Evolutionary conservation across 1,284 basidiomycete species (phyloP), one percentile per base, ranked within the genome.

Genomic region (Sanghuangporus sanghuang): DNA sequence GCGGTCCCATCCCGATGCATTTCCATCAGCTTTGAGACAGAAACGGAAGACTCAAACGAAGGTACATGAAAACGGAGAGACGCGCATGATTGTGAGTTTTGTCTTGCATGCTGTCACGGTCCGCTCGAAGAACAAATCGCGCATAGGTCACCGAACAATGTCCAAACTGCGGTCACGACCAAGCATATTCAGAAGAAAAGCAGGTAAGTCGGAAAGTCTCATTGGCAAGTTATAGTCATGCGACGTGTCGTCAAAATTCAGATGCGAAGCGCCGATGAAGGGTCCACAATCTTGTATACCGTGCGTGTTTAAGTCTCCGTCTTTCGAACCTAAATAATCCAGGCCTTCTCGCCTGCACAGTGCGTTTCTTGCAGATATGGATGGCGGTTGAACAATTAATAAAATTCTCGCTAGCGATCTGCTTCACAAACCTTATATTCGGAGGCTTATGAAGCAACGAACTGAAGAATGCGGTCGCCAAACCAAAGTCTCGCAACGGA

Each of bases 1-100:
- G 0, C 87, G 86, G 46, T 97, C 95, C 1, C 92, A 95, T 67
- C 90, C 94, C 0, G 91, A 95, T 66, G 96, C 96, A 7, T 98
- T 99, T 75, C 96, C 96, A 0, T 96, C 93, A 27, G 84, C 88
- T 0, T 76, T 99, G 64, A 81, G 90, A 68, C 92, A 95, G 69
- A 95, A 95, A 73, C 83, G 95, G 58, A 96, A 95, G 72, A 96
- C 95, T 0, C 92, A 93, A 75, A 95, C 93, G 27, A 90, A 92
- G 71, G 78, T 84, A 38, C 89, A 93, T 68, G 89, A 90, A 54
- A 83, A 84, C 42, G 88, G 86, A 23, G 90, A 92, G 66, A 83
- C 85, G 44, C 84, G 92, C 70, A 87, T 84, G 64, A 83, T 85
- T 82, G 93, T 90, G 67, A 64, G 80, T 67, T 38, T 52, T 9